phyloP scores from a whole-genome alignment of 2,329 filamentous ascomycete species.

The Cytospora mali region DNA sequence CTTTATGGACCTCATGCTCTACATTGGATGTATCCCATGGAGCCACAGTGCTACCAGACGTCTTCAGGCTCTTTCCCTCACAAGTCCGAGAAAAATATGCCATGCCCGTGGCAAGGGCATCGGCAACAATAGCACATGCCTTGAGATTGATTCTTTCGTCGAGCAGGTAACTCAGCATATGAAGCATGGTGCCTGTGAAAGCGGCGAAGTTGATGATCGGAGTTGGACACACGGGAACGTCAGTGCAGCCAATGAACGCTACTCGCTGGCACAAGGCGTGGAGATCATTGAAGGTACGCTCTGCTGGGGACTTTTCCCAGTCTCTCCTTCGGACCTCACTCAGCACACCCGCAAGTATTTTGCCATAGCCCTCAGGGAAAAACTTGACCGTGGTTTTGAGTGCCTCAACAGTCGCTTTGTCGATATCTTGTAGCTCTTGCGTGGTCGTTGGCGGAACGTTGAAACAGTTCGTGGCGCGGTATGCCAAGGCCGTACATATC shows the following conservation, averaged over 20 bases:
- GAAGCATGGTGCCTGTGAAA: conserved; percentile 40
- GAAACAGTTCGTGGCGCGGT: conserved; percentile 30
- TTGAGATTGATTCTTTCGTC: conserved; percentile 8
- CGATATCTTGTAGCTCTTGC: conserved; percentile 13
- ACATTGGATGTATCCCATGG: not conserved
- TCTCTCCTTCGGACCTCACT: conserved; percentile 31
- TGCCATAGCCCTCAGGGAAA: conserved; percentile 25
- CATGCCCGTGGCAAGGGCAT: conserved; percentile 20
- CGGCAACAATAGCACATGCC: conserved; percentile 15
- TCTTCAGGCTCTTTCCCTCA: conserved; percentile 3
- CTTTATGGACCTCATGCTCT: not conserved
- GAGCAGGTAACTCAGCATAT: conserved; percentile 21
- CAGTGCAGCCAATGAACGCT: conserved; percentile 53
- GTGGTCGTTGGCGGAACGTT: conserved; percentile 12
- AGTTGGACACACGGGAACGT: conserved; percentile 30
- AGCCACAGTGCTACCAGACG: not conserved
- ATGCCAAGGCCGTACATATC: conserved; percentile 34
- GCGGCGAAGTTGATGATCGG: conserved; percentile 47
- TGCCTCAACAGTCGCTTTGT: conserved; percentile 32
- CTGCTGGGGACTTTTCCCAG: conserved; percentile 19
- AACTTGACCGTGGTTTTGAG: conserved; percentile 34
- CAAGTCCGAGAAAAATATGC: conserved; percentile 11
- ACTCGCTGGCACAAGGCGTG: conserved; percentile 40
- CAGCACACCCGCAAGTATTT: conserved; percentile 32
- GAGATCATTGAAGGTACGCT: conserved; percentile 38